Base-by-base conservation (phyloP, 306 rosid species). In the Mimosa pudica region DNA sequence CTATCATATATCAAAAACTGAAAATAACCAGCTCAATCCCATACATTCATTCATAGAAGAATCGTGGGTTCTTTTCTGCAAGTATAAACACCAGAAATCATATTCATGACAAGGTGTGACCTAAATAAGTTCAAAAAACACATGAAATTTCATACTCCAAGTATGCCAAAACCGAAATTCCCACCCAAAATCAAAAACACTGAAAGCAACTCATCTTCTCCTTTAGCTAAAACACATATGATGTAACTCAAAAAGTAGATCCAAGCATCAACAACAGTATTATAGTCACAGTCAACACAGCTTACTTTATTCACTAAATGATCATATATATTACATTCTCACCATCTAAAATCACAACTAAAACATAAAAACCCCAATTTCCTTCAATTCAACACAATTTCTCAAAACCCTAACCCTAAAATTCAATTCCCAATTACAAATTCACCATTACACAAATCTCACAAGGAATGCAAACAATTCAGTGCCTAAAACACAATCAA, bases 321-420 rank as follows among this genome's bases (percentile, higher is more conserved):
- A 71, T 33, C 14, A 32, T 12, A 9, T 45, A 12, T 33, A 46
- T 33, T 1, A 38, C 12, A 72, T 48, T 38, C 41, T 44, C 60
- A 41, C 47, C 62, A 71, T 58, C 32, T 10, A 18, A 70, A 70
- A 49, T 46, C 33, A 49, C 32, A 36, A 57, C 42, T 42, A 54
- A 20, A 18, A 32, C 61, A 38, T 70, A 76, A 79, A 79, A 73
- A 8, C 33, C 30, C 74, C 12, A 75, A 44, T 83, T 70, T 38
- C 81, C 18, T 2, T 36, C 69, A 75, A 20, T 52, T 68, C 18
- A 14, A 67, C 63, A 35, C 55, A 72, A 16, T 63, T 72, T 74
- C 78, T 16, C 60, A 46, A 79, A 66, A 86, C 71, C 80, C 83
- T 75, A 77, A 78, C 73, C 76, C 72, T 77, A 66, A 68, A 44